Conservation (phyloP, 2,329 filamentous ascomycete genomes). For the Hypoxylon sp. region DNA sequence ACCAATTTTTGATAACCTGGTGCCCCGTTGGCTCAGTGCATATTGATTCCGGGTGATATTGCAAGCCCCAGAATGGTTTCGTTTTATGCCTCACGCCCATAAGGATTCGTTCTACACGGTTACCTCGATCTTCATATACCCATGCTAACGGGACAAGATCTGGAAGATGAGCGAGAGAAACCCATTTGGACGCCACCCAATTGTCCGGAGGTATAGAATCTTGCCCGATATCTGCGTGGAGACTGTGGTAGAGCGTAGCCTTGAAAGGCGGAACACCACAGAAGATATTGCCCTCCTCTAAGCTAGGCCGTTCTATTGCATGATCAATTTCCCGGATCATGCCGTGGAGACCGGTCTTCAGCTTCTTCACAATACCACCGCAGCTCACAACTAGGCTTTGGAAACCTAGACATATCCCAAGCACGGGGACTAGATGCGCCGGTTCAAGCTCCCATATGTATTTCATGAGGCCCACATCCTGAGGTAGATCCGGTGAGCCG, state of each 20-base stretch:
- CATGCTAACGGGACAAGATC: slow-evolving; percentile 74
- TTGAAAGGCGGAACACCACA: slow-evolving; percentile 69
- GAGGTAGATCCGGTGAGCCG: slow-evolving; percentile 78
- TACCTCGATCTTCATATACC: slow-evolving; percentile 64
- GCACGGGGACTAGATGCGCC: slow-evolving; percentile 76
- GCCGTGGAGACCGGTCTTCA: slow-evolving; percentile 84
- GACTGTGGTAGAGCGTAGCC: slow-evolving; percentile 83
- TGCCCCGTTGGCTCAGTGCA: slow-evolving; percentile 81
- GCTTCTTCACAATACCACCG: slow-evolving; percentile 75
- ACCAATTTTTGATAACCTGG: slow-evolving; percentile 81
- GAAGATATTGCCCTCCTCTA: slow-evolving; percentile 74
- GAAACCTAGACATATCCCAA: slow-evolving; percentile 92
- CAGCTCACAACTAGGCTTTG: slow-evolving; percentile 82
- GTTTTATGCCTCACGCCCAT: slow-evolving; percentile 80
- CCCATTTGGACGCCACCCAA: slow-evolving; percentile 62
- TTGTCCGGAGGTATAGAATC: slow-evolving; percentile 55
- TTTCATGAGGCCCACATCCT: slow-evolving; percentile 87
- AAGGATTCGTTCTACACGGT: slow-evolving; percentile 69
- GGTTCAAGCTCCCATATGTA: slow-evolving; percentile 79
- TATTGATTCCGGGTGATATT: slow-evolving; percentile 92
- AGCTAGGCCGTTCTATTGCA: slow-evolving; percentile 43
- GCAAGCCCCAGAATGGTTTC: slow-evolving; percentile 87
- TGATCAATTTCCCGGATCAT: slow-evolving; percentile 80
- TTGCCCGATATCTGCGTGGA: slow-evolving; percentile 70
- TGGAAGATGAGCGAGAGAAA: slow-evolving; percentile 53